These are phyloP conservation scores for Isabelozyma rhagii DNA, from an alignment of 805 yeast genomes.

Conservation along the genomic window DNA sequence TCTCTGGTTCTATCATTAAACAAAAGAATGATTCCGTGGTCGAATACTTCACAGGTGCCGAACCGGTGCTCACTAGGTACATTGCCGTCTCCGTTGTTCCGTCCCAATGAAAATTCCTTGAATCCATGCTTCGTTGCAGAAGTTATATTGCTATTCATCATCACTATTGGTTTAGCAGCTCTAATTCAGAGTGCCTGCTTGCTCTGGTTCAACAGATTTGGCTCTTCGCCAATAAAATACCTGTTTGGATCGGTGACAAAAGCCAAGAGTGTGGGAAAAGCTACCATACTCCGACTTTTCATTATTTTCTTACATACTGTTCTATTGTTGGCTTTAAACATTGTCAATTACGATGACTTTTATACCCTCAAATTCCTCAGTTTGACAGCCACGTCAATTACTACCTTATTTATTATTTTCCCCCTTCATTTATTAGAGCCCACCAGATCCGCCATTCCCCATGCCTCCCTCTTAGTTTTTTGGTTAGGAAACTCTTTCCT, in stretches of 20 bases:
- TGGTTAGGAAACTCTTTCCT: conserved; percentile 25
- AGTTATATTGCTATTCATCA: conserved; percentile 2
- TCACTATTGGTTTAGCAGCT: conserved; percentile 7
- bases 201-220: conserved; percentile 10
- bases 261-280: conserved; percentile 13
- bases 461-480: conserved; percentile 36
- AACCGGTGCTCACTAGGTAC: not conserved
- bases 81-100: conserved; percentile 16
- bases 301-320: conserved; percentile 14
- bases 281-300: conserved; percentile 12
- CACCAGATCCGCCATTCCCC: conserved; percentile 33
- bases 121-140: conserved; percentile 28
- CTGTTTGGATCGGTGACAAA: conserved; percentile 14
- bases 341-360: conserved; percentile 4
- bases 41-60: not conserved
- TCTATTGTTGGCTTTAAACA: conserved; percentile 3
- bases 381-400: conserved; percentile 3
- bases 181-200: conserved; percentile 8
- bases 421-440: conserved; percentile 47
- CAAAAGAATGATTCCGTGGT: not conserved
- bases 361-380: conserved; percentile 4
- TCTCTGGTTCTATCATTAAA: too few species aligned
- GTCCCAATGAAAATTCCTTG: conserved; percentile 18
- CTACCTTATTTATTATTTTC: conserved; percentile 17
- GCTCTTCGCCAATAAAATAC: conserved; percentile 13